Conservation (phyloP, 331 rosid species). For the Arachis monticola region DNA sequence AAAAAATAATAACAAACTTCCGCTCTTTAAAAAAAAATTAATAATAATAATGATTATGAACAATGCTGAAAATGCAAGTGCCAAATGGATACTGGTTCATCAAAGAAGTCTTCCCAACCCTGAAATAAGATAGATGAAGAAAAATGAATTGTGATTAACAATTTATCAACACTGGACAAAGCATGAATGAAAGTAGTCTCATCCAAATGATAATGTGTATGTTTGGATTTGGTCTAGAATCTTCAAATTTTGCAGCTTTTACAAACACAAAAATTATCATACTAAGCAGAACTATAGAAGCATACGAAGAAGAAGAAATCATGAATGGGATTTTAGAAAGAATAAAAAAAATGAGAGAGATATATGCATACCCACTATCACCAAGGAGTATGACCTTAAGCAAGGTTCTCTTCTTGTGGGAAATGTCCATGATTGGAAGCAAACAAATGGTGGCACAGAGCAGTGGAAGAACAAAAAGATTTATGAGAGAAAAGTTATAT, state of each 20-base stretch:
- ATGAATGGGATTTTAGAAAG: background rate
- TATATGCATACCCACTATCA: constrained; percentile 74
- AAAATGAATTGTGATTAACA: constrained; percentile 24
- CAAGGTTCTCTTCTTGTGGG: constrained; percentile 66
- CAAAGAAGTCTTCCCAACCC: constrained; percentile 92
- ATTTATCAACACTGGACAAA: background rate
- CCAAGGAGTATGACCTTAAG: constrained; percentile 93
- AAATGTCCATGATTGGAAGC: constrained; percentile 55
- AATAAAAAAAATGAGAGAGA: background rate
- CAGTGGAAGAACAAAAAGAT: background rate
- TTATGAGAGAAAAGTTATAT: constrained; percentile 34
- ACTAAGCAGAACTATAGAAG: background rate
- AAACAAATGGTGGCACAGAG: constrained; percentile 10
- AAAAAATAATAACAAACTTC: constrained; percentile 7
- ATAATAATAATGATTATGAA: background rate
- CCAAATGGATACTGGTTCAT: constrained; percentile 91
- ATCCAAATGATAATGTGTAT: background rate
- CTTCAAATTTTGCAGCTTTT: no score
- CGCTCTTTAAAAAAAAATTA: background rate
- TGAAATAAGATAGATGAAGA: constrained; percentile 46
- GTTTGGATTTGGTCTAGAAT: no score
- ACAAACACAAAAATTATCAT: no score
- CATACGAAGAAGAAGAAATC: background rate
- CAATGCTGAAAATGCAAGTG: constrained; percentile 37
- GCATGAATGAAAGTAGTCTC: background rate